Conservation (phyloP, 306 rosid genomes). For the Corylus americana region DNA sequence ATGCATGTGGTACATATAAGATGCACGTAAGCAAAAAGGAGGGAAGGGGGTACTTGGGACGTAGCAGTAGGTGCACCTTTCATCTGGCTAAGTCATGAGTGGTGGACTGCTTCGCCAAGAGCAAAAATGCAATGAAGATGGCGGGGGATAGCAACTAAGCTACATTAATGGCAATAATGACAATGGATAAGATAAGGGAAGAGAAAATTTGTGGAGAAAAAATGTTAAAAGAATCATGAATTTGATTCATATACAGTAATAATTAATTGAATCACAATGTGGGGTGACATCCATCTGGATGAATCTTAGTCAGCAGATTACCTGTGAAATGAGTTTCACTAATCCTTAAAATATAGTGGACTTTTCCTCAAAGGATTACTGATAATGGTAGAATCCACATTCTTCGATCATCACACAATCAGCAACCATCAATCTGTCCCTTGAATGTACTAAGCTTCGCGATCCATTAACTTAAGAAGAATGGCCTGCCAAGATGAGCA, state of each 20-base stretch:
- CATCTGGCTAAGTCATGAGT: not conserved
- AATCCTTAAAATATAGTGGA: not conserved
- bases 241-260: not conserved
- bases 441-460: conserved; percentile 39
- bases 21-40: not conserved
- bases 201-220: not conserved
- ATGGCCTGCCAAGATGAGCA: conserved; percentile 50
- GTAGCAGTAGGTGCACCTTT: not conserved
- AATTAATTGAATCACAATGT: not conserved
- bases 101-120: not conserved
- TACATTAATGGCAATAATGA: not conserved
- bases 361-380: not conserved
- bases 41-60: not conserved
- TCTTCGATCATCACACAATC: not conserved
- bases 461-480: conserved; percentile 62
- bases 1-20: not conserved
- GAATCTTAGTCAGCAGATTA: not conserved
- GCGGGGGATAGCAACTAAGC: not conserved
- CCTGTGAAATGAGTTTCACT: not conserved
- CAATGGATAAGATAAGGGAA: not conserved
- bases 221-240: not conserved
- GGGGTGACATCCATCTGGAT: not conserved
- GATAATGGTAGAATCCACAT: conserved; percentile 1
- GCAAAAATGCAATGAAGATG: not conserved
- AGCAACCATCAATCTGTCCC: conserved; percentile 26